Evolutionary conservation across 257 asterid genomes (phyloP), one percentile per base, ranked within the genome.

Genomic region (Thymus mandschuricus): DNA sequence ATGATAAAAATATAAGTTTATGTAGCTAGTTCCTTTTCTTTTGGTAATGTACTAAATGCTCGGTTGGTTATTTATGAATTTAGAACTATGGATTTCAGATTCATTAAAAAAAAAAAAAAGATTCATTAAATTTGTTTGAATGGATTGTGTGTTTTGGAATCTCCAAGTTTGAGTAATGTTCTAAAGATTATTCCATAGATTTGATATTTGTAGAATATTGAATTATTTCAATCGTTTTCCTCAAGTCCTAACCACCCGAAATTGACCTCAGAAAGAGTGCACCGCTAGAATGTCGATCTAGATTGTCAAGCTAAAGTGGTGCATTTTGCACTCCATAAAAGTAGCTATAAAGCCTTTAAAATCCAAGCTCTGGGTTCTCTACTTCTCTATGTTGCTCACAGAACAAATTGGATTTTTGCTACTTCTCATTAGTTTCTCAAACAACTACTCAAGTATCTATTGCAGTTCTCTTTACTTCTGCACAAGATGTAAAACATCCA

Each of bases 61-160:
- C 5, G 15, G 35, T 51, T 41, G 44, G 8, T 29, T 57, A n/a
- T 57, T 29, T 10, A 56, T 43, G 74, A 41, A 57, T 55, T 68
- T 31, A 43, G 21, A 69, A 29, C 43, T 27, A 45, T 29, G 41
- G 45, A 28, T 69, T 55, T 55, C n/a, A 30, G 35, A 68, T 68
- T 44, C 54, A 13, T 55, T 31, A 6, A 27, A 33, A 29, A 12
- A 27, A 33, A 29, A 12, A 4, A 5, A 54, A 40, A 52, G 31
- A 41, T 40, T 4, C 45, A 41, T 58, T 41, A 31, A 30, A 8
- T 31, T 67, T 52, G 62, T 49, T 34, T 1, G 46, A 8, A 33
- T 34, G 43, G 71, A 51, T 67, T 44, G 51, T 15, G 35, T 34
- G 30, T 9, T 13, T 13, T 67, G 51, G 30, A 50, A 28, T 5